Conservation (phyloP, 1,284 basidiomycete species). For the Omphalotus olearius region DNA sequence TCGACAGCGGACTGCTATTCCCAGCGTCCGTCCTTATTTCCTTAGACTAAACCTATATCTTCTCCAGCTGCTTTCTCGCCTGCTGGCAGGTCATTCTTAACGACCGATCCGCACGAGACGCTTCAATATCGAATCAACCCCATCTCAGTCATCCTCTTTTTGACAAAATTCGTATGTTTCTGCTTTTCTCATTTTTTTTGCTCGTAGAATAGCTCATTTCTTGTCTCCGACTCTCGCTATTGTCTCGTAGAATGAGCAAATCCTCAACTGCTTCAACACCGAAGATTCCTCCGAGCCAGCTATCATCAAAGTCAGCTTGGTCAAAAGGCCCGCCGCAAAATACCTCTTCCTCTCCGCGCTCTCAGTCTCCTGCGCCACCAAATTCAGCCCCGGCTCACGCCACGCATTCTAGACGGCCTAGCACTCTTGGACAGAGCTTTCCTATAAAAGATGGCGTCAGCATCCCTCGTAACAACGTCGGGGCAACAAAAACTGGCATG, state of each 20-base stretch:
- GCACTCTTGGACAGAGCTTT: slow-evolving; percentile 63
- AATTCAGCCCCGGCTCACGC: slow-evolving; percentile 42
- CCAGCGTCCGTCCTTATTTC: slow-evolving; percentile 14
- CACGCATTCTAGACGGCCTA: slow-evolving; percentile 69
- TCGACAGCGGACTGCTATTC: slow-evolving; percentile 14
- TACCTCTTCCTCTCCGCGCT: slow-evolving; percentile 60
- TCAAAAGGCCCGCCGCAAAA: slow-evolving; percentile 72
- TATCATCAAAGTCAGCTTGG: slow-evolving; percentile 78
- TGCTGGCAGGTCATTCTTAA: slow-evolving; percentile 88
- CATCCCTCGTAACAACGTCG: slow-evolving; percentile 51
- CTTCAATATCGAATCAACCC: slow-evolving; percentile 37
- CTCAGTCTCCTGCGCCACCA: slow-evolving; percentile 67
- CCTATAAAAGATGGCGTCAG: slow-evolving; percentile 73
- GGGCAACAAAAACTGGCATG: slow-evolving; percentile 62
- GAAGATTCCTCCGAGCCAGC: slow-evolving; percentile 61
- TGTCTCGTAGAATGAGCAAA: slow-evolving; percentile 75
- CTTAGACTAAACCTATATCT: slow-evolving; percentile 12
- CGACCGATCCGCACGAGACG: slow-evolving; percentile 69
- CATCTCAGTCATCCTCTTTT: slow-evolving; percentile 23
- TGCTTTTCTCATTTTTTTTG: slow-evolving; percentile 14
- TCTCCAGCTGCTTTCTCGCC: slow-evolving; percentile 50
- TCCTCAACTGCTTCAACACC: slow-evolving; percentile 64
- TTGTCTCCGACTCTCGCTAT: slow-evolving; percentile 13
- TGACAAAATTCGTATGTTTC: slow-evolving; percentile 49
- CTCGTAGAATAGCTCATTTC: slow-evolving; percentile 7